These are phyloP conservation scores for Ascochyta pisi DNA, from an alignment of 2,329 filamentous ascomycete genomes.

Conservation along the genomic window DNA sequence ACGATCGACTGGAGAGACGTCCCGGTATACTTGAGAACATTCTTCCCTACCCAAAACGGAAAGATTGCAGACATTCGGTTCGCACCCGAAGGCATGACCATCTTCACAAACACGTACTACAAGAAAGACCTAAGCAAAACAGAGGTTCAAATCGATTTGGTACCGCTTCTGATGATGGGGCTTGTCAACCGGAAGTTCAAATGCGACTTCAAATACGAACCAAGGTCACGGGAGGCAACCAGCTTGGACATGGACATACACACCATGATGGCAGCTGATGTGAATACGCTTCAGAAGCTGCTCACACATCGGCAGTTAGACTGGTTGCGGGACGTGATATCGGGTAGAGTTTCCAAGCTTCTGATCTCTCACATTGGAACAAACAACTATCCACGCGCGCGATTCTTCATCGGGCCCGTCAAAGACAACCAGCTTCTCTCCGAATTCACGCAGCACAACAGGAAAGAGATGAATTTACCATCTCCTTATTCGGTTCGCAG, in stretches of 20 bases:
- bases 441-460: not conserved
- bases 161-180: constrained; percentile 1
- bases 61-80: not conserved
- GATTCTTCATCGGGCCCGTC: not conserved
- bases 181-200: not conserved
- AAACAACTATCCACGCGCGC: not conserved
- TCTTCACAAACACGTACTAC: not conserved
- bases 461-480: too few species aligned
- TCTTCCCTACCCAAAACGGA: not conserved
- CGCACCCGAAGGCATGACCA: constrained; percentile 1
- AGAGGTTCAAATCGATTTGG: not conserved
- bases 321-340: not conserved
- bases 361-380: constrained; percentile 4
- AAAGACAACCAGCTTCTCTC: not conserved
- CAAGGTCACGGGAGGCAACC: not conserved
- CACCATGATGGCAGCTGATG: not conserved
- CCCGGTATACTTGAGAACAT: not conserved
- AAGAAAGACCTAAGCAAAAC: not conserved
- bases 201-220: not conserved
- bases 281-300: not conserved
- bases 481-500: too few species aligned
- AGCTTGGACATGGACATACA: not conserved
- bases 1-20: constrained; percentile 8
- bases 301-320: not conserved
- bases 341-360: not conserved